Evolutionary conservation across 768 basidiomycete species (phyloP), one percentile per base, ranked within the genome.

Genomic region (Ephemerocybe angulata): DNA sequence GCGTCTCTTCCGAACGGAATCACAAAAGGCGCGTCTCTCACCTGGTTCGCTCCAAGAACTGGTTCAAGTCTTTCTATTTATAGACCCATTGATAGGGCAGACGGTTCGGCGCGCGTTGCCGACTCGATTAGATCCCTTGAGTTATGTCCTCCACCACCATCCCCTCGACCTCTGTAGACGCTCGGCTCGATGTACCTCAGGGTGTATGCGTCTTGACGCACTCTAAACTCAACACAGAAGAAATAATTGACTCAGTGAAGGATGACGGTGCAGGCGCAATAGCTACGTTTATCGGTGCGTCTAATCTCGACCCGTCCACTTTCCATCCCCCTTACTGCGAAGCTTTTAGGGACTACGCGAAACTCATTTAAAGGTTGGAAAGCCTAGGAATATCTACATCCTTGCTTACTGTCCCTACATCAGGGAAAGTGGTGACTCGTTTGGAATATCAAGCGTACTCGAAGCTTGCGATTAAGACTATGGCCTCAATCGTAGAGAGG

Each of bases 361-460:
- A 87, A 93, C 67, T 86, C 85, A 0, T 93, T 93, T 73, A 77
- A 86, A 81, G 91, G 91, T 87, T 62, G 21, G 54, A 49, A 19
- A 11, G 22, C 22, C 5, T 44, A 13, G 41, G 15, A 41, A 38
- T 33, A 19, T 24, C 37, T 24, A 44, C 28, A n/a, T 24, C 12
- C 2, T 29, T 47, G 28, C 5, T 27, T 28, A 46, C 28, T 42
- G 5, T 12, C n/a, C 40, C 5, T 48, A 15, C 24, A 24, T 15
- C 66, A 90, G 88, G 86, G 50, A 88, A 84, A 64, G 68, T 70
- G 13, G 90, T 93, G 30, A 84, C 84, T 24, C 80, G 80, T 33
- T 69, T 93, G 30, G 88, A 91, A 65, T 93, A 92, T 63, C 87
- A 92, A 69, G 88, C 90, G 7, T 92, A 92, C 68, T 87, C 85